Evolutionary conservation across 2,329 filamentous ascomycete genomes (phyloP).

Genomic region (Cordyceps farinosa): DNA sequence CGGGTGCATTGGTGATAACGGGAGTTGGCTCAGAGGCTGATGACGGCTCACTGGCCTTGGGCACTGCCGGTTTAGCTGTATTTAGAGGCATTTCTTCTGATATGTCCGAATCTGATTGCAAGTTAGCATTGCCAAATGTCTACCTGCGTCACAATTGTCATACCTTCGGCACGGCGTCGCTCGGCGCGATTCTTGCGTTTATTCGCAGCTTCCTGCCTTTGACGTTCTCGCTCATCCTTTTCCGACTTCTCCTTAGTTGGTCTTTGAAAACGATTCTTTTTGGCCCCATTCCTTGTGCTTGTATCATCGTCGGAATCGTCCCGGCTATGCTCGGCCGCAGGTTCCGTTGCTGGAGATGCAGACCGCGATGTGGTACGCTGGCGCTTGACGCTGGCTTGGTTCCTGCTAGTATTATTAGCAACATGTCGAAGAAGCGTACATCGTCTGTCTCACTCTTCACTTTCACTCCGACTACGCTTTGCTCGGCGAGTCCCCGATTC

Average conservation of each 20-base stretch:
- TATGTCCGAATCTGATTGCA: slow-evolving; percentile 61
- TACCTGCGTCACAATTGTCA: slow-evolving; percentile 20
- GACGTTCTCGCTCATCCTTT: slow-evolving; percentile 70
- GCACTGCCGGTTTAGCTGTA: slow-evolving; percentile 26
- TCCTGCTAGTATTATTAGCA: slow-evolving; percentile 46
- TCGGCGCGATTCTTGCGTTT: slow-evolving; percentile 81
- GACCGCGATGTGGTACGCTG: slow-evolving; percentile 79
- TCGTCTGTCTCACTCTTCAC: slow-evolving; percentile 74
- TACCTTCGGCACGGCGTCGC: slow-evolving; percentile 77
- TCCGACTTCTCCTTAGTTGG: slow-evolving; percentile 61
- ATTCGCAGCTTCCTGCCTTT: slow-evolving; percentile 69
- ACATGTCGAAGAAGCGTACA: slow-evolving; percentile 24
- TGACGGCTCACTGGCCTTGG: slow-evolving; percentile 31
- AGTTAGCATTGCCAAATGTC: slow-evolving; percentile 18
- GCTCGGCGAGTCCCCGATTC: slow-evolving; percentile 56
- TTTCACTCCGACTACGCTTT: slow-evolving; percentile 85
- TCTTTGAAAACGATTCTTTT: slow-evolving; percentile 59
- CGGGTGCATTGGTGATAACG: slow-evolving; percentile 30
- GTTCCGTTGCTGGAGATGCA: slow-evolving; percentile 49
- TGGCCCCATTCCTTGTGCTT: slow-evolving; percentile 48
- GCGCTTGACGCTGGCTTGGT: slow-evolving; percentile 69
- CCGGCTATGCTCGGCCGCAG: slow-evolving; percentile 47
- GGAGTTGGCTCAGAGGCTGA: slow-evolving; percentile 29
- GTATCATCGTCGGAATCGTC: slow-evolving; percentile 72
- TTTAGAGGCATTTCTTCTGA: slow-evolving; percentile 63